Evolutionary conservation across 352 stramenopile genomes (phyloP).

Genomic region (Phytophthora tubulina): DNA sequence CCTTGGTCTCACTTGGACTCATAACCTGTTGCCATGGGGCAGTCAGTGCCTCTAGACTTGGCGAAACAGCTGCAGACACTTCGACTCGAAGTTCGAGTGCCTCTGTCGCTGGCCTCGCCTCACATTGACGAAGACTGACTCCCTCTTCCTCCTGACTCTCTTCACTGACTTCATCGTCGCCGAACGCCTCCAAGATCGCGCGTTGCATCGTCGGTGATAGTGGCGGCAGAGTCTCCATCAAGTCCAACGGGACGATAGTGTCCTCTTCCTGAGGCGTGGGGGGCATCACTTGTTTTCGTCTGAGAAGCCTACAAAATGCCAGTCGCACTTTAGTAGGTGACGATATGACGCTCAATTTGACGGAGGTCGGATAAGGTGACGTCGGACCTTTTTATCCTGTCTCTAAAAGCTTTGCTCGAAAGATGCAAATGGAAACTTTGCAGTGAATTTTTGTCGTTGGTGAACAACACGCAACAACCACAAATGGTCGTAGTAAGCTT

Average conservation of each 20-base stretch:
- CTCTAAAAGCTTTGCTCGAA: neutral
- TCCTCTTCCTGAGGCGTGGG: conserved; percentile 6
- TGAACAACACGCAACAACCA: conserved; percentile 12
- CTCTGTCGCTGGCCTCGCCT: conserved; percentile 14
- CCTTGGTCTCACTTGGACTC: conserved; percentile 33
- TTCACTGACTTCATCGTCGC: conserved; percentile 32
- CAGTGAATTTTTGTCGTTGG: conserved; percentile 18
- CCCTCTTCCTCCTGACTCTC: conserved; percentile 1
- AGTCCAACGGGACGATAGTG: conserved; percentile 4
- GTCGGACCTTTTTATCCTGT: conserved; percentile 22
- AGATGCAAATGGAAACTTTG: neutral
- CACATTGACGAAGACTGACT: conserved; percentile 18
- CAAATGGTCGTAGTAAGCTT: conserved; percentile 37
- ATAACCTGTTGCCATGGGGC: conserved; percentile 19
- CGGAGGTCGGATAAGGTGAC: neutral
- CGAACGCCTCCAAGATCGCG: conserved; percentile 32
- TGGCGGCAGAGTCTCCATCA: conserved; percentile 26
- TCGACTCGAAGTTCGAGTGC: neutral
- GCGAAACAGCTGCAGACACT: conserved; percentile 26
- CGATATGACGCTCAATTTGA: conserved; percentile 15
- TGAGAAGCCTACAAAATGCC: conserved; percentile 1
- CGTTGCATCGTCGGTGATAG: conserved; percentile 37
- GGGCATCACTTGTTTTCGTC: conserved; percentile 15
- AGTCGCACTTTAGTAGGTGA: conserved; percentile 11
- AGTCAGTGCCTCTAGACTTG: conserved; percentile 24